Evolutionary conservation across 1,284 basidiomycete genomes (phyloP).

Genomic region (Cutaneotrichosporon dermatis): DNA sequence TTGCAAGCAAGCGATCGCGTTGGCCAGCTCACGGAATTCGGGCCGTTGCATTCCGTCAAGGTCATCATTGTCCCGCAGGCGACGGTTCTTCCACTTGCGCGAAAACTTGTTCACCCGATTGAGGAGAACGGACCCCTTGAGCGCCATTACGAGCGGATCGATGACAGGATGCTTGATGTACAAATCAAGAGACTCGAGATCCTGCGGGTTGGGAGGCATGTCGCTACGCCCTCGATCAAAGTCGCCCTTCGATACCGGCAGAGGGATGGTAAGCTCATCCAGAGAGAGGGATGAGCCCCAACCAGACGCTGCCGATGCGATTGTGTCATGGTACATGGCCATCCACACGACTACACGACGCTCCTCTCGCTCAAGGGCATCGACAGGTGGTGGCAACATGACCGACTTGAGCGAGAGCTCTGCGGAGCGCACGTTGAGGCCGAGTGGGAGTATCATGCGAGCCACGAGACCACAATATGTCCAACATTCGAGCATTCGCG

Average conservation of each 20-base stretch:
- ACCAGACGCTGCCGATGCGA: constrained; percentile 39
- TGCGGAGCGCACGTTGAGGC: constrained; percentile 43
- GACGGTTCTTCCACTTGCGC: constrained; percentile 45
- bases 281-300: constrained; percentile 45
- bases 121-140: constrained; percentile 35
- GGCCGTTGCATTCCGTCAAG: constrained; percentile 41
- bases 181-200: constrained; percentile 43
- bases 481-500: constrained; percentile 49
- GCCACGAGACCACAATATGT: constrained; percentile 42
- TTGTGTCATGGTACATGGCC: constrained; percentile 44
- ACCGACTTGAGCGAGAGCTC: constrained; percentile 42
- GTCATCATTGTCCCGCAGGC: constrained; percentile 41
- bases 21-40: constrained; percentile 46
- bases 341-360: constrained; percentile 44
- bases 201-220: constrained; percentile 46
- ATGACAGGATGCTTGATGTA: constrained; percentile 45
- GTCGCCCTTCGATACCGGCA: constrained; percentile 37
- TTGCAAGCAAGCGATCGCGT: constrained; percentile 43
- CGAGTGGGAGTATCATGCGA: constrained; percentile 45
- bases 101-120: constrained; percentile 39
- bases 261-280: constrained; percentile 44
- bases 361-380: constrained; percentile 48
- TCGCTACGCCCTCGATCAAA: constrained; percentile 31
- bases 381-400: constrained; percentile 41
- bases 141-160: constrained; percentile 41